A percentile compares a stretch with the other conserved stretches of the same genome.
phyloP scores from a whole-genome alignment of 352 stramenopile species.

The Globisporangium ultimum region DNA sequence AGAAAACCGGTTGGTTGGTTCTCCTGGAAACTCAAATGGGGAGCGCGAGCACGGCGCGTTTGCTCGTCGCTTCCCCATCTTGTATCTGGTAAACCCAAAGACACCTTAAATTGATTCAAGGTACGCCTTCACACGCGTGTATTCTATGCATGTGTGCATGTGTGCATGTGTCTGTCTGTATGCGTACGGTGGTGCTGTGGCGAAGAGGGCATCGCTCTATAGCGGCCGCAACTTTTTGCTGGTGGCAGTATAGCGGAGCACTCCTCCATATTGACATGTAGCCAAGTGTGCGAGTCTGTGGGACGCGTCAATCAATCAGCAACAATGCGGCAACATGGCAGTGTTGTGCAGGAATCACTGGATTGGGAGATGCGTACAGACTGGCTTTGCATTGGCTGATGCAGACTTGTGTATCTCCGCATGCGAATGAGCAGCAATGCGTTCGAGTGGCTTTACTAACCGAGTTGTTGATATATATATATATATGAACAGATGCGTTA shows the following conservation, averaged over 20 bases:
- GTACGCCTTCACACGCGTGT: conserved; percentile 22
- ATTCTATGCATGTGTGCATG: too few relatives aligned
- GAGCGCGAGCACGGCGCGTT: neutral
- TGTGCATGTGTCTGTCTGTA: conserved; percentile 4
- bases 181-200: neutral
- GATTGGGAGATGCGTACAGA: too few relatives aligned
- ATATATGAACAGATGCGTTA: conserved; percentile 90
- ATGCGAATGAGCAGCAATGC: neutral
- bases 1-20: conserved; percentile 43
- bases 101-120: conserved; percentile 93
- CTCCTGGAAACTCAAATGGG: conserved; percentile 4
- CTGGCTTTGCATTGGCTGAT: too few relatives aligned
- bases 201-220: too few relatives aligned
- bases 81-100: conserved; percentile 88
- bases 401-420: neutral
- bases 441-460: too few relatives aligned
- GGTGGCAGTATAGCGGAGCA: too few relatives aligned
- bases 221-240: too few relatives aligned
- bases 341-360: too few relatives aligned
- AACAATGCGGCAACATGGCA: too few relatives aligned
- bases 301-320: too few relatives aligned
- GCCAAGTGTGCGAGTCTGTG: too few relatives aligned
- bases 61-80: conserved; percentile 46
- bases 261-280: too few relatives aligned
- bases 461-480: neutral